Base-by-base conservation (phyloP, 2,329 filamentous ascomycete genomes). In the Didymosphaeria variabile region DNA sequence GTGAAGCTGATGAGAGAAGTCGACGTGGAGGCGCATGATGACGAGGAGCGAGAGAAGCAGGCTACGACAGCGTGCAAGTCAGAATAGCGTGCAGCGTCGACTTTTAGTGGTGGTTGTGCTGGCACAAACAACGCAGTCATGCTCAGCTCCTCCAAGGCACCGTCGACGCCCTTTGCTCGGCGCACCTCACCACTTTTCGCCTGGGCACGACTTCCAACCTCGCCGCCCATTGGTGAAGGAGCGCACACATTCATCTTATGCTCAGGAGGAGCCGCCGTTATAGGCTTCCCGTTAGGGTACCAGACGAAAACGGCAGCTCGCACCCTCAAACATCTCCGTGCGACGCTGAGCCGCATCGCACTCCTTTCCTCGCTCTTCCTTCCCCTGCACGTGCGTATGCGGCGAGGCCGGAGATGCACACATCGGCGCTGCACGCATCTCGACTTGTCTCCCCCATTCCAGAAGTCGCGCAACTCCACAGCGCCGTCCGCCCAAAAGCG, bases 291-390 rank as follows among this genome's bases (percentile, higher is more conserved):
- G 50, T 40, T 40, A 29, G 19, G n/a, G 15, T 13, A n/a, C 47
- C 47, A 19, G 10, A 42, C 51, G 19, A 55, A 55, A 21, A 17
- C 9, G 53, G 53, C 44, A 55, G 53, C 53, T 55, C 53, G 53
- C 44, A 0, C 26, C 31, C 29, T 36, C 40, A 55, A 47, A 55
- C 53, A 13, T 46, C 42, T 29, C 42, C 53, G 40, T 51, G 47
- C 47, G 29, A 51, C 26, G 26, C 26, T 29, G 26, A 29, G 26
- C 26, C 26, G 26, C 26, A 29, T 6, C 26, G 26, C 26, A 29
- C 26, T 29, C 26, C 26, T 6, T 29, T n/a, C n/a, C n/a, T 29
- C 26, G 34, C 49, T 10, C 4, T 15, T 15, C 6, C 51, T 5
- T 38, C 29, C 17, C n/a, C 23, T 32, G 23, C 34, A 55, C 36